Base-by-base conservation (phyloP, 1,139 yeast species). In the Pichia sp. region DNA sequence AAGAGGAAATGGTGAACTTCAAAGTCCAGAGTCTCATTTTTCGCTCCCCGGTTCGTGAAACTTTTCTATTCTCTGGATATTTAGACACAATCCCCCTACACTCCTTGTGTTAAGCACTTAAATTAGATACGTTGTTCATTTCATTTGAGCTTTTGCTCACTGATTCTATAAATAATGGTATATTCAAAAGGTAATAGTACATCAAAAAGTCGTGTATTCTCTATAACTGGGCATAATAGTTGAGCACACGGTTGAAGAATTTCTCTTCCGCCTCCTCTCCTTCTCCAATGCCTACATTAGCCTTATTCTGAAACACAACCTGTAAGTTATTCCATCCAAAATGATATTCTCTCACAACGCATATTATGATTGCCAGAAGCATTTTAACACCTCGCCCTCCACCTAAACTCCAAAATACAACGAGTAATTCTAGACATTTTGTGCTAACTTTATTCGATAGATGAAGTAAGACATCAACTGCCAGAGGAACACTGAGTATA, bases 311-410 rank as follows among this genome's bases (percentile, higher is more conserved):
- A 18, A 42, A 33, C 27, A 53, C 38, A 27, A 52, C 40, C 28
- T 54, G 58, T 15, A 70, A 48, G 45, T 61, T 65, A 34, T 59
- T 60, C 56, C 70, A 71, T 0, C 77, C 77, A 51, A 65, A 69
- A 51, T 71, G 76, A 48, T 67, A 63, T 40, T 68, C 66, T 30
- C 64, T 52, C 21, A 68, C 46, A 4, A 69, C 52, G 21, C 63
- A 62, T 23, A 65, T 37, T 3, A 63, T 45, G 15, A 66, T 49
- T 0, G 72, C 55, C 22, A 60, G 50, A 15, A 64, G 41, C 4
- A 64, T 45, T 42, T 62, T 67, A 42, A 67, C 62, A 38, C 67
- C 67, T 4, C 52, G 44, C 4, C 27, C 24, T 19, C 17, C 18
- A 8, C 41, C 40, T n/a, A 29, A 22, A 17, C 39, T 16, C 41